Conservation (phyloP, 345 rosid genomes). For the Kernera saxatilis region DNA sequence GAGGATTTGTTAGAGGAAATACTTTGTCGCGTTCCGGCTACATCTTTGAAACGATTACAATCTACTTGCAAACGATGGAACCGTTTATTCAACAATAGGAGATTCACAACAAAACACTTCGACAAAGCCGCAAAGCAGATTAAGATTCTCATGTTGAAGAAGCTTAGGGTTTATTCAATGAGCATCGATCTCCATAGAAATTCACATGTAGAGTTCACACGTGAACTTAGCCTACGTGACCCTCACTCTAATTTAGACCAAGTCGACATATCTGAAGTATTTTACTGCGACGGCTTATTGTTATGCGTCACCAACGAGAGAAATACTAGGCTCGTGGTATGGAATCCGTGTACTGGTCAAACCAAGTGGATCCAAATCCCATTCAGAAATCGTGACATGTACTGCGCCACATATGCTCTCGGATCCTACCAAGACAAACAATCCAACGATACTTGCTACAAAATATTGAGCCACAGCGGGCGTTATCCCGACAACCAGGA, state of each 20-base stretch:
- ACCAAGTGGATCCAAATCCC: background rate
- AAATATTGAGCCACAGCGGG: background rate
- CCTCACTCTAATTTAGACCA: background rate
- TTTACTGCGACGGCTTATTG: background rate
- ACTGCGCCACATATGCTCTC: background rate
- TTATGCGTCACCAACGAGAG: background rate
- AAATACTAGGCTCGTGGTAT: background rate
- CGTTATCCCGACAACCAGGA: too few relatives aligned
- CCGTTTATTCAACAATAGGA: background rate
- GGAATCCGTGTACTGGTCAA: background rate
- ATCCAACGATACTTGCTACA: background rate
- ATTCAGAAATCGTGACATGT: background rate
- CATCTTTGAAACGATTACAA: background rate
- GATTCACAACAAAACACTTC: background rate
- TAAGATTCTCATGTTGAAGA: background rate
- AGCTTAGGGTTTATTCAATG: background rate
- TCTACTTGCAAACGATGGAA: background rate
- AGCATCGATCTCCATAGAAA: background rate
- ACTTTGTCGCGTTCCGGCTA: background rate
- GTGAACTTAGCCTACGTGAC: background rate
- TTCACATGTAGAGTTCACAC: background rate
- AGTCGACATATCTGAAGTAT: background rate
- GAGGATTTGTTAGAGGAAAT: background rate
- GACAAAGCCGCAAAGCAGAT: background rate
- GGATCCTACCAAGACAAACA: background rate